Evolutionary conservation across 306 rosid genomes (phyloP), one percentile per base, ranked within the genome.

Genomic region (Acacia crassicarpa): DNA sequence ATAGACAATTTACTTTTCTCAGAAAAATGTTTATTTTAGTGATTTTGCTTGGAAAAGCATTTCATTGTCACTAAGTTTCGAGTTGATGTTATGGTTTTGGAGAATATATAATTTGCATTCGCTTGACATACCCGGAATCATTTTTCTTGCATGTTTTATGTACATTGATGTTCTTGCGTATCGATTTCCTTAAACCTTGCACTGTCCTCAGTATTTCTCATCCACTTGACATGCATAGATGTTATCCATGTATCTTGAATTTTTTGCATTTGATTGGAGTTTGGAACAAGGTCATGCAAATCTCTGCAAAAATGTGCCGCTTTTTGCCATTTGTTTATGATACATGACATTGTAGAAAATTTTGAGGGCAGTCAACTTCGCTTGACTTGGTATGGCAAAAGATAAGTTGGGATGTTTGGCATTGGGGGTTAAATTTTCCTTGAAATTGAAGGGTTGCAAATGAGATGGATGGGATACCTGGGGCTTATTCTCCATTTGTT

Each of bases 71-170:
- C 49, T 72, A 19, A 49, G 61, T 40, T 78, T 78, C 63, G 45
- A 70, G 23, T 49, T 71, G 38, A 38, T 23, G 2, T 72, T 38
- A 69, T 71, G 74, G 68, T 48, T 71, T 71, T 71, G 48, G 27
- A 78, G 46, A 23, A 62, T 22, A 22, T 76, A 25, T 76, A 44
- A 69, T 38, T 70, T 76, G 63, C 72, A 56, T 67, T 82, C 72
- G 33, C 33, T 20, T 44, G 8, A 59, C 19, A 81, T 38, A 59
- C 22, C 73, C 25, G 62, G 40, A 32, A 33, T 61, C 22, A 41
- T 67, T 70, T 41, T 54, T 45, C 58, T 27, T 20, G 22, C 51
- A 46, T 9, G 67, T 41, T 68, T 58, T 35, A 19, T 44, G 15
- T 15, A 32, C 45, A 66, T 9, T 40, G 6, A 67, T 11, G 61